phyloP scores from a whole-genome alignment of 805 yeast species.

The Debaryomyces hansenii region DNA sequence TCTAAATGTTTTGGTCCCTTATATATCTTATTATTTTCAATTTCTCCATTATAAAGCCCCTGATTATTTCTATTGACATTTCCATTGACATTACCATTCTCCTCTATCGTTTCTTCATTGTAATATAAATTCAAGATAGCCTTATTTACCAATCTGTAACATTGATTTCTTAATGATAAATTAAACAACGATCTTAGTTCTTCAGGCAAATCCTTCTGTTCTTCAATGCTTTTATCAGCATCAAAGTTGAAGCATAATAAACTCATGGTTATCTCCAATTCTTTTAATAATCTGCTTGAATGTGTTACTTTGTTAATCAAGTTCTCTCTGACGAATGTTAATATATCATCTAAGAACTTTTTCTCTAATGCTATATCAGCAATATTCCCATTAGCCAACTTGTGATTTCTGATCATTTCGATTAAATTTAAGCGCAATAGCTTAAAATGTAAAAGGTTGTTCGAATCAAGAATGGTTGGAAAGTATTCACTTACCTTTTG shows the following conservation, averaged over 20 bases:
- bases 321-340: conserved; percentile 61
- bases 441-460: conserved; percentile 68
- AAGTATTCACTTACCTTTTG: conserved; percentile 54
- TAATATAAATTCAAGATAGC: conserved; percentile 48
- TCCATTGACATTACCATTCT: conserved; percentile 1
- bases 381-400: conserved; percentile 10
- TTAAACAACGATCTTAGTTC: conserved; percentile 58
- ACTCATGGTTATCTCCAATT: conserved; percentile 83
- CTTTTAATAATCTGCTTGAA: conserved; percentile 60
- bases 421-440: conserved; percentile 70
- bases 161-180: conserved; percentile 57
- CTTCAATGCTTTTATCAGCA: conserved; percentile 28
- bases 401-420: conserved; percentile 71
- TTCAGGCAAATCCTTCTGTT: conserved; percentile 49
- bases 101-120: conserved; percentile 7
- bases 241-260: conserved; percentile 56
- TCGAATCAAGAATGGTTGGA: conserved; percentile 65
- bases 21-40: conserved; percentile 11
- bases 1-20: conserved; percentile 20
- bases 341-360: conserved; percentile 51
- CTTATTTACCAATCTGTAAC: conserved; percentile 70
- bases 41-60: conserved; percentile 5
- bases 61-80: conserved; percentile 7
- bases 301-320: conserved; percentile 61
- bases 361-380: conserved; percentile 36